Evolutionary conservation across 345 rosid species (phyloP).

Genomic region (Abelmoschus esculentus): DNA sequence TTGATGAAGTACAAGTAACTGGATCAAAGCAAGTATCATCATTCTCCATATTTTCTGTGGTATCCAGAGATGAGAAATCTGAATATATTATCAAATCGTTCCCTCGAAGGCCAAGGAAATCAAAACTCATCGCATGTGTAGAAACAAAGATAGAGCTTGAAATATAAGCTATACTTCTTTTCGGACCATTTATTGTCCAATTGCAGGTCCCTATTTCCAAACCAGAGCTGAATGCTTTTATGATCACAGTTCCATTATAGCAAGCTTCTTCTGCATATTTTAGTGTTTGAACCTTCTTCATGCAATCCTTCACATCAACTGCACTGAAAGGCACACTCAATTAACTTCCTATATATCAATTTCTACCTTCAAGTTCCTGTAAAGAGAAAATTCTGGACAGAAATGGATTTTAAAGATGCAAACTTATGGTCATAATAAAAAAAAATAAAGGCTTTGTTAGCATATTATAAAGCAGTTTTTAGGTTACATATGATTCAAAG

Average conservation of each 20-base stretch:
- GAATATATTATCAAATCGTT: constrained; percentile 55
- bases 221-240: constrained; percentile 80
- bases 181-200: constrained; percentile 62
- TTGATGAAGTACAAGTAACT: constrained; percentile 21
- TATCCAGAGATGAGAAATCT: constrained; percentile 37
- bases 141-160: constrained; percentile 53
- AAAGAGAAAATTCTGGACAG: neutral
- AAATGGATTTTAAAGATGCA: neutral
- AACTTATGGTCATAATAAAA: neutral
- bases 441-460: neutral
- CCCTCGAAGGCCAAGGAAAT: constrained; percentile 44
- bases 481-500: too few relatives aligned
- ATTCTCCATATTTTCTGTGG: constrained; percentile 27
- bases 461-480: neutral
- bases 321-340: constrained; percentile 41
- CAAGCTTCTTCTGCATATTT: constrained; percentile 71
- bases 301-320: constrained; percentile 57
- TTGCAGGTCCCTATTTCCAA: constrained; percentile 82
- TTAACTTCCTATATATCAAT: constrained; percentile 6
- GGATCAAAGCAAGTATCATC: constrained; percentile 13
- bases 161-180: constrained; percentile 43
- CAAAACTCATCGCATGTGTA: constrained; percentile 49
- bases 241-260: constrained; percentile 57
- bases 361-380: neutral
- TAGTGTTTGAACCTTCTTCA: constrained; percentile 51